Evolutionary conservation across 768 basidiomycete genomes (phyloP).

Genomic region (Holtermanniella nyarrowii): DNA sequence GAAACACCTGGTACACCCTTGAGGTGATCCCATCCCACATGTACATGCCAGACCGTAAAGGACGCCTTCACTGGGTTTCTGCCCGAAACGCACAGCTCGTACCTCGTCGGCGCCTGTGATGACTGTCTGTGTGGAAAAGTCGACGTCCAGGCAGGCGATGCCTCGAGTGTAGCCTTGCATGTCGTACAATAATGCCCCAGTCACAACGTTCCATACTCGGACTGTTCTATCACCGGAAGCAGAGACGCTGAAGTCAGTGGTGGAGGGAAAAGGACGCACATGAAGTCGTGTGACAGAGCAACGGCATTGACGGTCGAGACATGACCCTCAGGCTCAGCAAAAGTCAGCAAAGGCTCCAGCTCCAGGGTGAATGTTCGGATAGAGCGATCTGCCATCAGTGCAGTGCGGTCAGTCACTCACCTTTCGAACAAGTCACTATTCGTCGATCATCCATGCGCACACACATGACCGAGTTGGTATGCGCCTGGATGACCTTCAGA

Average conservation of each 20-base stretch:
- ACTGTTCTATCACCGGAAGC: conserved; percentile 35
- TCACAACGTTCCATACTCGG: conserved; percentile 29
- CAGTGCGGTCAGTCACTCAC: conserved; percentile 10
- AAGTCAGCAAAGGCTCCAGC: conserved; percentile 21
- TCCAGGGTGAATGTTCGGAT: conserved; percentile 32
- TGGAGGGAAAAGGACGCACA: conserved; percentile 18
- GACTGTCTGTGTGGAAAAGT: conserved; percentile 13
- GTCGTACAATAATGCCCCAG: conserved; percentile 19
- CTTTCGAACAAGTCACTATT: conserved; percentile 38
- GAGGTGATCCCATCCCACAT: neutral
- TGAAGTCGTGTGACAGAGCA: conserved; percentile 27
- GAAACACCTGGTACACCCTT: conserved; percentile 15
- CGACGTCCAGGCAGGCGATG: conserved; percentile 35
- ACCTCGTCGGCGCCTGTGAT: conserved; percentile 17
- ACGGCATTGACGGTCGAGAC: conserved; percentile 34
- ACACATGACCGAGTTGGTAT: conserved; percentile 30
- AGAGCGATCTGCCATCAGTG: conserved; percentile 24
- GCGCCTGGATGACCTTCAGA: conserved; percentile 22
- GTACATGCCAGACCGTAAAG: neutral
- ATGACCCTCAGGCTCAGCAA: conserved; percentile 19
- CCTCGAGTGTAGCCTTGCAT: conserved; percentile 30
- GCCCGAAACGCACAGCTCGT: neutral
- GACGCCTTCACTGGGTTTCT: neutral
- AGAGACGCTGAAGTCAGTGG: conserved; percentile 19
- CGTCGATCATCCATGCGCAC: conserved; percentile 31